These are phyloP conservation scores for Suillus occidentalis DNA, from an alignment of 768 basidiomycete genomes.

Conservation along the genomic window DNA sequence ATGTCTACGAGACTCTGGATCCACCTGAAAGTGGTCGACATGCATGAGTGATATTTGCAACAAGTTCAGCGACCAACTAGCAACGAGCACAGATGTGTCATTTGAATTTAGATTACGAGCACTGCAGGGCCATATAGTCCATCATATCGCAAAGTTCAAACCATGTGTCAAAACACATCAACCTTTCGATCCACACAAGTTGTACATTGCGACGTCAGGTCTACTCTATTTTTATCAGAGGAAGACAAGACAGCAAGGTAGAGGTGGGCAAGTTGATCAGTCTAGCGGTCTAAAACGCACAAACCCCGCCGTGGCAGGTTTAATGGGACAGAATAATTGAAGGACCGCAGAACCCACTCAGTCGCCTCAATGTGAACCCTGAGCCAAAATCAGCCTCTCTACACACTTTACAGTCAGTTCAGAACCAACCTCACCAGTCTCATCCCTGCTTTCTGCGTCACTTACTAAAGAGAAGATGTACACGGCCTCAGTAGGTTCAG, in stretches of 20 bases:
- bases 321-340: background rate
- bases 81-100: conserved; percentile 45
- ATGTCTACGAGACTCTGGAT: conserved; percentile 41
- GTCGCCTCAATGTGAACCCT: background rate
- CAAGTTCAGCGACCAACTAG: conserved; percentile 33
- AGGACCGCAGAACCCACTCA: background rate
- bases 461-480: conserved; percentile 1
- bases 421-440: background rate
- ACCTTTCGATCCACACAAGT: background rate
- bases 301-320: background rate
- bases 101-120: conserved; percentile 39
- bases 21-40: conserved; percentile 37
- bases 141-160: conserved; percentile 29
- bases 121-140: conserved; percentile 54
- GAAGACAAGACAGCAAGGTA: background rate
- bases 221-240: background rate
- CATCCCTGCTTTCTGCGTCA: too few species aligned
- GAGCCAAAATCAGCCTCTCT: background rate
- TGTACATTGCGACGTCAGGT: too few species aligned
- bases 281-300: background rate
- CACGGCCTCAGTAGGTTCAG: background rate
- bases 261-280: background rate
- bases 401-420: background rate
- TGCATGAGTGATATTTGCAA: background rate
- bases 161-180: conserved; percentile 7